Evolutionary conservation across 2,329 filamentous ascomycete genomes (phyloP), one percentile per base, ranked within the genome.

Genomic region (Coniochaeta sp.): DNA sequence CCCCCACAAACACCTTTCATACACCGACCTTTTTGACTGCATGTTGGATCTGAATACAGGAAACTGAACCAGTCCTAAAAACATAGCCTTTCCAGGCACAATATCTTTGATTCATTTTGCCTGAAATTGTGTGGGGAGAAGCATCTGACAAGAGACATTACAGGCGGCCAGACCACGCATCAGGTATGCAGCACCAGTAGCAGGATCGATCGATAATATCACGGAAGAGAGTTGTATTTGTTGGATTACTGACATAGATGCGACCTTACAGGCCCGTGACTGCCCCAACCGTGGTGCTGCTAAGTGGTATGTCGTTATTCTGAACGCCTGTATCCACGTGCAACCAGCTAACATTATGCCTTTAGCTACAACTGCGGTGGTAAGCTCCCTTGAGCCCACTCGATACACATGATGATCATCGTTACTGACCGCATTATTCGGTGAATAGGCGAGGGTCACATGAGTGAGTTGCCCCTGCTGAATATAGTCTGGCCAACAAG

Each of bases 261-360:
- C 60, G 34, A 36, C 67, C 34, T 67, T 58, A 59, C 60, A 91
- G 89, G 89, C 90, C 71, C 89, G 90, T 71, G 90, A 93, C 72
- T 95, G 90, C 83, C 90, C 90, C 71, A 91, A 87, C 82, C 89
- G 89, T 79, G 89, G 89, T 69, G 87, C 88, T 69, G 86, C 89
- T 69, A 92, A 91, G 77, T 93, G 89, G 89, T 92, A 79, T 75
- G 86, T 76, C 59, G 19, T n/a, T 43, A 28, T 60, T 19, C 58
- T 33, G 36, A 6, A 9, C 50, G 58, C 43, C 17, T 59, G 60
- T 57, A 19, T 59, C 14, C 19, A 34, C 63, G 47, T 52, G 65
- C 67, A 58, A 66, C 60, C 28, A 47, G 6, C 44, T 59, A 16
- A 47, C 43, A 24, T 47, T 17, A 3, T 26, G 19, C 47, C 17